Base-by-base conservation (phyloP, 306 rosid species). In the Macrotyloma uniflorum region DNA sequence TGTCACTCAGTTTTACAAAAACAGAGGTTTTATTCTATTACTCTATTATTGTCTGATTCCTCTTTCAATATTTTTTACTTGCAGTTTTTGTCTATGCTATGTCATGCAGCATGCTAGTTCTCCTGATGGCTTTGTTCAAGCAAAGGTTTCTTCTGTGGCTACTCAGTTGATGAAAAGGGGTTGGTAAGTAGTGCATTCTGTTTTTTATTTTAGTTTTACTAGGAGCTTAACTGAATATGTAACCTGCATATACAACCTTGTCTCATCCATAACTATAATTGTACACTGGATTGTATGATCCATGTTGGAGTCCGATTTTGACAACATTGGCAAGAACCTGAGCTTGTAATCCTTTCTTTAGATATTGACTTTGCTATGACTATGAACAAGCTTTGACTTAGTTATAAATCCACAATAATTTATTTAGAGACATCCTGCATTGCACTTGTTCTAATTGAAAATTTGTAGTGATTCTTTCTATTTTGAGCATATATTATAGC, bases 151-250 rank as follows among this genome's bases (percentile, higher is more conserved):
- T 79, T 90, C 97, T 15, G 97, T 94, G 77, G 97, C 98, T 76
- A 85, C 95, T 82, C 98, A 92, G 80, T 86, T 94, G 86, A 84
- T 94, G 89, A 94, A 94, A 89, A 90, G 98, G 89, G 98, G 95
- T 75, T 94, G 98, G 98, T 94, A 86, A 83, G 90, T 79, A 70
- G 71, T 5, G 13, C 75, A 26, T 58, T 53, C 42, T 72, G 45
- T 78, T 57, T 20, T 59, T 59, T 2, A 5, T 32, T n/a, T 30
- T 62, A 30, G 65, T 58, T 71, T 74, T 63, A 45, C 65, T 62
- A 18, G 26, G 28, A 54, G 49, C 3, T 33, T 55, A 32, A 55
- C 75, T 35, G 72, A 47, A 46, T 49, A 43, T 23, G 8, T 74
- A 77, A 43, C 57, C 70, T 69, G 28, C 58, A 65, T 72, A 19